phyloP scores from a whole-genome alignment of 345 rosid species.

The Raphanus raphanistrum region DNA sequence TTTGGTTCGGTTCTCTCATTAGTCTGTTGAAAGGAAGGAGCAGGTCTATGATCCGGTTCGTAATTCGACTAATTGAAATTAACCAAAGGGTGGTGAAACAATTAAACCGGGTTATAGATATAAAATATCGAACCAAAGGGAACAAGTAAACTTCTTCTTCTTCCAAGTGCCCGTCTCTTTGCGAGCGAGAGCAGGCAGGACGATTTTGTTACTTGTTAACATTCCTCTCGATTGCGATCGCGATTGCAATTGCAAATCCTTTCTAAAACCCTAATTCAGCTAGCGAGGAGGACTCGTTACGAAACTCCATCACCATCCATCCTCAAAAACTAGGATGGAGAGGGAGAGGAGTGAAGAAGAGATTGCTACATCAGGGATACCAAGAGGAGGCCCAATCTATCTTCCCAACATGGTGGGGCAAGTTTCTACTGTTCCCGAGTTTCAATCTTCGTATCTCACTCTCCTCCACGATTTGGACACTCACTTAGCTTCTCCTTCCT shows the following conservation, averaged over 20 bases:
- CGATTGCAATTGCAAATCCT: too few species aligned
- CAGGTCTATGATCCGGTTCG: neutral
- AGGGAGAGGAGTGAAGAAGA: constrained; percentile 23
- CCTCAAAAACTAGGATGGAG: neutral
- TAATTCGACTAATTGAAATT: neutral
- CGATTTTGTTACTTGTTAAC: too few species aligned
- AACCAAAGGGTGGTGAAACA: neutral
- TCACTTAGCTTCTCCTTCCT: constrained; percentile 27
- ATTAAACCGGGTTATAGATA: neutral
- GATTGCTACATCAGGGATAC: constrained; percentile 15
- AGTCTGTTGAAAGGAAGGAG: neutral
- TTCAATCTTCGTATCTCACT: constrained; percentile 33
- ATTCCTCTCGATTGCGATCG: too few species aligned
- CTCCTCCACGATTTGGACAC: constrained; percentile 33
- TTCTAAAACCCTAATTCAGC: too few species aligned
- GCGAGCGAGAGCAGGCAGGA: too few species aligned
- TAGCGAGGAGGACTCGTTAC: too few species aligned
- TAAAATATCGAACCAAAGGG: neutral
- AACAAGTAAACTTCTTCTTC: neutral
- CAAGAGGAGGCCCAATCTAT: constrained; percentile 44
- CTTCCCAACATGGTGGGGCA: constrained; percentile 33
- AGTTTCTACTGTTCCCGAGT: constrained; percentile 18
- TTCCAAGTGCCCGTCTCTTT: too few species aligned
- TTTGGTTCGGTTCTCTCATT: too few species aligned
- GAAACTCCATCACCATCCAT: too few species aligned